phyloP scores from a whole-genome alignment of 2,329 filamentous ascomycete genomes.

The Sporothrix globosa region DNA sequence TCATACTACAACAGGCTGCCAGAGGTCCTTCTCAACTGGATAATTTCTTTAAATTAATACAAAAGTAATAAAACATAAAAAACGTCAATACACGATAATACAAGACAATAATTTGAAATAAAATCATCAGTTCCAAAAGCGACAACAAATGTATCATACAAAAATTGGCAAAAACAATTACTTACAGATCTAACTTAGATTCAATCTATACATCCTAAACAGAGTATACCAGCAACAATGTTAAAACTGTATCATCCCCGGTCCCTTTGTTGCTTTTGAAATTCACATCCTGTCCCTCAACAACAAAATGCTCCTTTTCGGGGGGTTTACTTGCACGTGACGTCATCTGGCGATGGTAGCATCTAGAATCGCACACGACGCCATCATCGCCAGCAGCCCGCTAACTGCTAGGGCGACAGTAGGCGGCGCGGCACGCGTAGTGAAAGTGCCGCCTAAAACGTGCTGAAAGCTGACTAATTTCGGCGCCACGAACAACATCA shows the following conservation, averaged over 20 bases:
- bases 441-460: not conserved
- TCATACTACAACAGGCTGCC: not conserved
- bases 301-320: too few species aligned
- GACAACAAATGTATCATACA: too few species aligned
- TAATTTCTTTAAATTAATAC: not conserved
- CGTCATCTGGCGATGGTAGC: not conserved
- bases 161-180: too few species aligned
- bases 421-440: slow-evolving; percentile 8
- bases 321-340: not conserved
- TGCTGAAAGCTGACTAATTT: slow-evolving; percentile 22
- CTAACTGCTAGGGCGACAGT: not conserved
- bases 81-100: too few species aligned
- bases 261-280: not conserved
- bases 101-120: not conserved
- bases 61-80: not conserved
- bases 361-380: slow-evolving; percentile 1
- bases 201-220: too few species aligned
- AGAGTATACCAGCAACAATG: too few species aligned
- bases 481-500: not conserved
- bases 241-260: too few species aligned
- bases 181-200: too few species aligned
- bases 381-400: too few species aligned
- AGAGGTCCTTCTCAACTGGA: slow-evolving; percentile 7
- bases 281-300: too few species aligned
- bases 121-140: too few species aligned